Base-by-base conservation (phyloP, 805 yeast genomes). In the Candida pseudofarinosa region DNA sequence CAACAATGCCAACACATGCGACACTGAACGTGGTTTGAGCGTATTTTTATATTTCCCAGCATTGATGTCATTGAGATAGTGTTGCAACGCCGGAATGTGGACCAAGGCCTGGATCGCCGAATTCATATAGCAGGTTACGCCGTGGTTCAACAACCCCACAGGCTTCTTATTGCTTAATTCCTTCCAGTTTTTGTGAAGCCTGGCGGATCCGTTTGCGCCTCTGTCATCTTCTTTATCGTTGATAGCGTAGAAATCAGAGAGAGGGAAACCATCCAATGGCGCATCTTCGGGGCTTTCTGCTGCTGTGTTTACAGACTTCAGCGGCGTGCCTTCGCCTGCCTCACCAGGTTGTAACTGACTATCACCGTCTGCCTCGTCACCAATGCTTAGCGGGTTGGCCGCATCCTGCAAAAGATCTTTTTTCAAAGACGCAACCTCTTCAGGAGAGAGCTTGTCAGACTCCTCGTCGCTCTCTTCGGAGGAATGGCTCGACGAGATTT, bases 61-160 rank as follows among this genome's bases (percentile, higher is more conserved):
- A 40, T 76, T 63, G 4, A 88, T 77, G 44, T 85, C 90, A 34
- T 73, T 69, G 42, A 93, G 67, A 58, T 90, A 93, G 59, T 88
- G 91, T 53, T 85, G 86, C 43, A 91, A 63, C 3, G 97, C 95
- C 5, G 99, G 97, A 15, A 89, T 80, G 56, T 91, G 99, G 30
- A 90, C 65, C 72, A 93, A 67, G 1, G 95, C 82, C 67, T 91
- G 98, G 19, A 93, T 82, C 1, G 97, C 97, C 4, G 96, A 84
- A 62, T 93, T 91, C 78, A 91, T 90, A 66, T 91, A 91, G 62
- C 99, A 91, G 3, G 98, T 91, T 37, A 93, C 98, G 33, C 97
- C 97, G 52, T 85, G 90, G 62, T 91, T 91, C 39, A 85, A 63
- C 39, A 91, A 69, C 0, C 99, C 99, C 19, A 74, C 60, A 2